Conservation (phyloP, 2,329 filamentous ascomycete genomes). For the Talaromyces sp. region DNA sequence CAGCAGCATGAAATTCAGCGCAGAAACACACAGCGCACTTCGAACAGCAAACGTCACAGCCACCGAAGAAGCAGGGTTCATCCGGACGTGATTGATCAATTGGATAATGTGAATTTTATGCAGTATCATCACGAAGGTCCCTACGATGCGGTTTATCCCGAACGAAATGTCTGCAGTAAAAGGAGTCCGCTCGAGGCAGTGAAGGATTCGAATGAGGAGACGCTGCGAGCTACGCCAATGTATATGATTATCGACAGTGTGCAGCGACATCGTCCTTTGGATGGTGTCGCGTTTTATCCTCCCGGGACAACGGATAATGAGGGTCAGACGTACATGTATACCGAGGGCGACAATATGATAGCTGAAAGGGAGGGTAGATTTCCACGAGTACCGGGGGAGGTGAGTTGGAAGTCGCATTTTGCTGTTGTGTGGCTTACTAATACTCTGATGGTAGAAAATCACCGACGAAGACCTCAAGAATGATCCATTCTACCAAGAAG, state of each 20-base stretch:
- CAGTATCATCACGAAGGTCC: conserved; percentile 86
- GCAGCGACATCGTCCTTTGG: conserved; percentile 67
- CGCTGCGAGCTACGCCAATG: conserved; percentile 71
- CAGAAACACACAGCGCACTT: conserved; percentile 5
- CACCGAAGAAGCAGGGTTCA: conserved; percentile 61
- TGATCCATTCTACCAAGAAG: conserved; percentile 32
- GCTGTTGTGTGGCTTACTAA: not conserved
- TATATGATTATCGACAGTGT: conserved; percentile 74
- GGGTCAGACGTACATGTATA: conserved; percentile 69
- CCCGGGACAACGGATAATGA: conserved; percentile 63
- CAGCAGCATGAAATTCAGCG: conserved; percentile 14
- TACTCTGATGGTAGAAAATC: conserved; percentile 32
- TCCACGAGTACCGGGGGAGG: conserved; percentile 66
- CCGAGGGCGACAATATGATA: conserved; percentile 85
- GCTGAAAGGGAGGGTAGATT: conserved; percentile 62
- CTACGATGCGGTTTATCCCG: conserved; percentile 74
- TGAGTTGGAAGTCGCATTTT: conserved; percentile 46
- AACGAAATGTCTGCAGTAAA: conserved; percentile 62
- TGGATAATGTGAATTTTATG: conserved; percentile 62
- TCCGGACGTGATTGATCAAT: conserved; percentile 72
- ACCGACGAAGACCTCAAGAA: conserved; percentile 38
- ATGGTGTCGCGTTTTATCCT: conserved; percentile 73
- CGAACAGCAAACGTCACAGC: conserved; percentile 43
- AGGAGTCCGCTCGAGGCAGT: conserved; percentile 73
- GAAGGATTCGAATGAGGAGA: conserved; percentile 65